These are phyloP conservation scores for Viridothelium virens DNA, from an alignment of 495 filamentous ascomycete species.

Conservation along the genomic window DNA sequence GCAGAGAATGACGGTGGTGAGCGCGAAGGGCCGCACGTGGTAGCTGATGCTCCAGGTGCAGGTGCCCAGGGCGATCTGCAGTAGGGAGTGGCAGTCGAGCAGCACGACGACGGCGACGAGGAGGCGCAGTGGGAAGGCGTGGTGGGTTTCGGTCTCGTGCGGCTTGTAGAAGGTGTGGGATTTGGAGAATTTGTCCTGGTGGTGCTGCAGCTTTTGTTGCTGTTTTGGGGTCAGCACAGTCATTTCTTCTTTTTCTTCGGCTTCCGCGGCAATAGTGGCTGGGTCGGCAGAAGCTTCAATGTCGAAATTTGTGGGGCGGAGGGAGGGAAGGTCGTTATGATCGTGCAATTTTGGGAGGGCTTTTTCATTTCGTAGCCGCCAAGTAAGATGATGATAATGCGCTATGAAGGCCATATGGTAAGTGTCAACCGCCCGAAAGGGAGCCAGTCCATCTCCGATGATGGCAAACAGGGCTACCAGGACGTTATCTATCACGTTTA, in stretches of 20 bases:
- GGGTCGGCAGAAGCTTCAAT: slow-evolving; percentile 21
- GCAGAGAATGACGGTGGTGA: slow-evolving; percentile 72
- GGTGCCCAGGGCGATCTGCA: slow-evolving; percentile 68
- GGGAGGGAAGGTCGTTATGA: slow-evolving; percentile 59
- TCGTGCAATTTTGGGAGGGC: slow-evolving; percentile 55
- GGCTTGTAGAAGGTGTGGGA: slow-evolving; percentile 81
- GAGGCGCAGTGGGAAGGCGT: slow-evolving; percentile 64
- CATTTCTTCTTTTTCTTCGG: slow-evolving; percentile 41
- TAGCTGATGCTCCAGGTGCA: slow-evolving; percentile 67
- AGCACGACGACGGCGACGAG: slow-evolving; percentile 64
- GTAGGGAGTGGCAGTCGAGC: slow-evolving; percentile 63
- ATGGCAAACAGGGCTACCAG: slow-evolving; percentile 71
- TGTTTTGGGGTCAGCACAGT: slow-evolving; percentile 56
- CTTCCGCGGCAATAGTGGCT: slow-evolving; percentile 28
- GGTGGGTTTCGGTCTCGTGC: slow-evolving; percentile 71
- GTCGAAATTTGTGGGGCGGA: slow-evolving; percentile 7
- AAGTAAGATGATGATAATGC: slow-evolving; percentile 59
- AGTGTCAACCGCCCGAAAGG: slow-evolving; percentile 68
- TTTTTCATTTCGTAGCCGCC: slow-evolving; percentile 59
- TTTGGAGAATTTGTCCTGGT: slow-evolving; percentile 65
- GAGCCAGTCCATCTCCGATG: slow-evolving; percentile 68
- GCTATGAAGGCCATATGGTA: slow-evolving; percentile 74
- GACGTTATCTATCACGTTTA: slow-evolving; percentile 69
- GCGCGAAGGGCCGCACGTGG: slow-evolving; percentile 52
- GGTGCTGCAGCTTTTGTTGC: slow-evolving; percentile 56